Percentiles rank a stretch among this genome's conserved stretches.
Conservation (phyloP, 495 filamentous ascomycete genomes). For the Penicillium riverlandense region DNA sequence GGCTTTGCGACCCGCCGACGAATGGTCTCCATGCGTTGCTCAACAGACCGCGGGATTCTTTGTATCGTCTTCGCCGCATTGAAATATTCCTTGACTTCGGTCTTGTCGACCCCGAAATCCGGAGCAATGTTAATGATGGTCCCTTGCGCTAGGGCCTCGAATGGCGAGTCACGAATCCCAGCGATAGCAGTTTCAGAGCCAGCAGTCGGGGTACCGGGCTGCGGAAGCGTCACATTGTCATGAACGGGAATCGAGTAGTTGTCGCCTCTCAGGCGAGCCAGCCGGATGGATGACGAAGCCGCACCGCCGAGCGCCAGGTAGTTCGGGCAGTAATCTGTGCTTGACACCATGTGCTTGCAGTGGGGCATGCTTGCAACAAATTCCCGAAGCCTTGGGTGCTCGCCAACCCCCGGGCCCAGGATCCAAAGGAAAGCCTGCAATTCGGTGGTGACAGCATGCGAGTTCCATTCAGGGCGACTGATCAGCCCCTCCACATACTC, state of each 20-base stretch:
- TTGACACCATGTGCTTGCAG: conserved; percentile 69
- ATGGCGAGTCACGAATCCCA: conserved; percentile 9
- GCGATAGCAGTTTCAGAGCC: conserved; percentile 6
- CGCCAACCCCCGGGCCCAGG: conserved; percentile 57
- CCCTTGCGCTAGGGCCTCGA: conserved; percentile 38
- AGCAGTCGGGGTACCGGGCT: conserved; percentile 11
- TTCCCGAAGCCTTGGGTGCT: conserved; percentile 50
- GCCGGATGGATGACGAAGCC: conserved; percentile 52
- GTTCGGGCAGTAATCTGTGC: conserved; percentile 65
- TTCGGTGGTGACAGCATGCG: conserved; percentile 53
- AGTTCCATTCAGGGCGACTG: conserved; percentile 64
- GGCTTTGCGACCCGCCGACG: conserved; percentile 17
- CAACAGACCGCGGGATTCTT: conserved; percentile 39
- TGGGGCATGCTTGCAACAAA: conserved; percentile 59
- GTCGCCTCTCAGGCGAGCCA: conserved; percentile 60
- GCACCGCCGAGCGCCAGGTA: conserved; percentile 57
- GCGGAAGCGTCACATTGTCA: conserved; percentile 41
- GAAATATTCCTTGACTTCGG: conserved; percentile 42
- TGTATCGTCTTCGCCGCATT: conserved; percentile 35
- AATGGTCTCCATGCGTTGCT: conserved; percentile 23
- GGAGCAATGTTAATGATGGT: conserved; percentile 61
- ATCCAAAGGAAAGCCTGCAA: conserved; percentile 75
- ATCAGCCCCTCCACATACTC: conserved; percentile 64
- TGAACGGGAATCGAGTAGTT: conserved; percentile 60
- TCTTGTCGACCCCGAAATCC: conserved; percentile 43